Conservation (phyloP, 495 filamentous ascomycete species). For the Hypoxylon lenormandii region DNA sequence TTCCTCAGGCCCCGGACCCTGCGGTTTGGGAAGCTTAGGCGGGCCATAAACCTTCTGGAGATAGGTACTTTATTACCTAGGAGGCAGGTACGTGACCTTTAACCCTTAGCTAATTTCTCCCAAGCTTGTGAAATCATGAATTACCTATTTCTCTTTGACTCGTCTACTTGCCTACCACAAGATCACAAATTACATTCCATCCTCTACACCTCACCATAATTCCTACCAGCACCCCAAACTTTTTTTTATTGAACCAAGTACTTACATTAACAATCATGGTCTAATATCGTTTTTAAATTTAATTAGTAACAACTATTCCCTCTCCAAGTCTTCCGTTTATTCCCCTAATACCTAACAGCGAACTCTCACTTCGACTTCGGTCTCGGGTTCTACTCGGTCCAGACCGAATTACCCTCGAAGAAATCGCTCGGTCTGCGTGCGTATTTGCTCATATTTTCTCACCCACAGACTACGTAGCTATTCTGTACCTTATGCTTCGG, state of each 20-base stretch:
- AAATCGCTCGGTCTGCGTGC: conserved; percentile 28
- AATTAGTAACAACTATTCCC: conserved; percentile 17
- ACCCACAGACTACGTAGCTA: conserved; percentile 12
- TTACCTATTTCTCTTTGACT: conserved; percentile 9
- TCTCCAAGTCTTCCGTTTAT: conserved; percentile 20
- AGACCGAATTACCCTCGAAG: conserved; percentile 22
- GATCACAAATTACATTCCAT: conserved; percentile 28
- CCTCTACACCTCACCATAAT: conserved; percentile 28
- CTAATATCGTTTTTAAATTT: conserved; percentile 19
- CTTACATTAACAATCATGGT: neutral
- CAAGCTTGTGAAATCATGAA: conserved; percentile 42
- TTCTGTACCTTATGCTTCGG: conserved; percentile 17
- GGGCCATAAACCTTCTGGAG: too few relatives aligned
- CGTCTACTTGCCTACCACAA: conserved; percentile 24
- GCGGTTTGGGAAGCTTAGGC: too few relatives aligned
- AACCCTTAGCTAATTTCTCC: conserved; percentile 31
- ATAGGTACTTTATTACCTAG: conserved; percentile 20
- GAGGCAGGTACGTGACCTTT: conserved; percentile 34
- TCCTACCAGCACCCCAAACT: conserved; percentile 19
- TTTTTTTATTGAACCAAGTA: conserved; percentile 10
- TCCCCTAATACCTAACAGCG: conserved; percentile 4
- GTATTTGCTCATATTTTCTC: conserved; percentile 9
- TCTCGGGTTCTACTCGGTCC: conserved; percentile 21
- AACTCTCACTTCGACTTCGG: conserved; percentile 8
- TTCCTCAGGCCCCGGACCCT: neutral